Evolutionary conservation across 2,329 filamentous ascomycete species (phyloP), one percentile per base, ranked within the genome.

Genomic region (Colletotrichum sublineola): DNA sequence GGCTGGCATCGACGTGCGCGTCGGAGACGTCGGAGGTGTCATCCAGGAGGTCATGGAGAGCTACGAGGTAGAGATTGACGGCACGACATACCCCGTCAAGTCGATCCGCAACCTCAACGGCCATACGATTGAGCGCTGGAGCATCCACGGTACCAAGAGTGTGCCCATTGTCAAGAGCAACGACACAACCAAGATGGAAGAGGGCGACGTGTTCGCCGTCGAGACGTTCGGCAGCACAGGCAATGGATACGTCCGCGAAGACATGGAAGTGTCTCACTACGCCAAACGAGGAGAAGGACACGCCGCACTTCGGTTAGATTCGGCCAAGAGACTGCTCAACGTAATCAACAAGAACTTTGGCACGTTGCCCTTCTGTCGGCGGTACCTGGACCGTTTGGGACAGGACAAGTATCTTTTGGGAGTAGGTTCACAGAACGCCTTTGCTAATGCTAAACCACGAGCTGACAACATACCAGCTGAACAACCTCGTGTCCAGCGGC

Each of bases 301-400:
- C 79, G 91, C 94, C 9, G 90, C 93, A 71, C 85, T 97, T 72
- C 90, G 93, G 63, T 85, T 97, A 62, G 90, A 92, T 55, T 97
- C 94, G 57, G 95, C 95, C 71, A 96, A 95, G 86, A 92, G 91
- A 68, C 86, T 98, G 68, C 86, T 97, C 76, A 96, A 89, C 78
- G 92, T 94, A 42, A 98, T 98, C 82, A 96, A 94, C 84, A 97
- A 97, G 88, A 97, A 97, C 84, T 98, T 98, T 81, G 94, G 94
- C 75, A 97, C 95, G 1, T 84, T 98, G 76, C 95, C 95, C 2
- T 98, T 95, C 83, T 97, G 94, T 82, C 89, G 95, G 75, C 91
- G 95, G 76, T 98, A 97, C 81, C 86, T 98, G 73, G 95, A 98
- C 83, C 92, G 95, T 67, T 83, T 98, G n/a, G 95, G 96, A 36